Evolutionary conservation across 116 monocot species (phyloP).

Genomic region (Papilionanthe hybrid): DNA sequence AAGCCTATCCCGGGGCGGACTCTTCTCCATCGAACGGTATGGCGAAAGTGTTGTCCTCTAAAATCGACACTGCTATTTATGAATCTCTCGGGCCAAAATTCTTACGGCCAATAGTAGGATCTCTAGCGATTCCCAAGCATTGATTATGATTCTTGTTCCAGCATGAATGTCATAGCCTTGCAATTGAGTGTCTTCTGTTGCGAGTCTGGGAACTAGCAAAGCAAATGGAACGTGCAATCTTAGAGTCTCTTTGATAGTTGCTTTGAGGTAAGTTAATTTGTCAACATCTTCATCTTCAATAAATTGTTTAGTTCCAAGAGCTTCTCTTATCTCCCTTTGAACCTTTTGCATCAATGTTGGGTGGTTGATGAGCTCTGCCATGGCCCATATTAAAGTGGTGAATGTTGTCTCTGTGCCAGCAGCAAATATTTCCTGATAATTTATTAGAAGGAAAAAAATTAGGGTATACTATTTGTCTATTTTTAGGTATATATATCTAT

Average conservation of each 20-base stretch:
- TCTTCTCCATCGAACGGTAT: constrained; percentile 23
- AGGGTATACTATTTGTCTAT: not conserved
- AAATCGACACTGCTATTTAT: constrained; percentile 13
- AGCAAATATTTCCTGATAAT: constrained; percentile 4
- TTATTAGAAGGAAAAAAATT: not conserved
- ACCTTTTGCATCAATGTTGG: not conserved
- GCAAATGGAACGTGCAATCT: constrained; percentile 18
- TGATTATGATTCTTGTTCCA: constrained; percentile 14
- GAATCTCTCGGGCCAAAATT: constrained; percentile 21
- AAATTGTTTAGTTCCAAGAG: not conserved
- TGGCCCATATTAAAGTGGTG: not conserved
- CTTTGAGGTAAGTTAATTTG: constrained; percentile 18
- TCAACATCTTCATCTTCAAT: not conserved
- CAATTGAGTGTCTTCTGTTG: not conserved
- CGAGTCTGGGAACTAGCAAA: constrained; percentile 14
- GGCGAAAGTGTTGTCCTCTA: constrained; percentile 16
- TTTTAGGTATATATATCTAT: no score
- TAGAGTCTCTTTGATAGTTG: constrained; percentile 19
- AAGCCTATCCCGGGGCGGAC: constrained; percentile 23
- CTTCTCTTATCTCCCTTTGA: not conserved
- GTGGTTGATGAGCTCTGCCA: constrained; percentile 11
- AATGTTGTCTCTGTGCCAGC: constrained; percentile 2
- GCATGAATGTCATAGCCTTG: constrained; percentile 20
- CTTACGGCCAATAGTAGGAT: constrained; percentile 14
- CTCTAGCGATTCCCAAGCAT: constrained; percentile 30